Conservation (phyloP, 306 rosid genomes). For the Dryas octopetala region DNA sequence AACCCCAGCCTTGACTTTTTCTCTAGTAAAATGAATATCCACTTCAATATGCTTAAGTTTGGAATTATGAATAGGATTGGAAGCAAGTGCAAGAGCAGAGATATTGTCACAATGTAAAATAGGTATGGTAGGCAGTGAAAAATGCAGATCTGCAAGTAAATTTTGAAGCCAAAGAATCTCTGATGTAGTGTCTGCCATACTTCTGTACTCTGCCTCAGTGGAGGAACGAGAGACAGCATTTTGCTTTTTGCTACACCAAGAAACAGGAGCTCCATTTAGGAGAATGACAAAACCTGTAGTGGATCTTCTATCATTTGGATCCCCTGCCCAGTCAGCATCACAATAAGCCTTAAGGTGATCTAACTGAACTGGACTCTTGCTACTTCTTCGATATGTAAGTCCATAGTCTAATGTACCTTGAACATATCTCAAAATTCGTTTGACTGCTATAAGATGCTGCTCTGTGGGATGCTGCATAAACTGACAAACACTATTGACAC, state of each 20-base stretch:
- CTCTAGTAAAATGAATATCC: no score
- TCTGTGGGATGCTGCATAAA: not conserved
- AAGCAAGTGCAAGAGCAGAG: not conserved
- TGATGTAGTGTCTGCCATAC: not conserved
- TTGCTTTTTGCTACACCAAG: not conserved
- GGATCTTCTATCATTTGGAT: not conserved
- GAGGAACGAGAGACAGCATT: not conserved
- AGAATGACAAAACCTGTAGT: not conserved
- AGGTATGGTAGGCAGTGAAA: not conserved
- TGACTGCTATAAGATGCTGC: not conserved
- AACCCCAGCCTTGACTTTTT: no score
- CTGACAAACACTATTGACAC: not conserved
- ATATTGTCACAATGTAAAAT: not conserved
- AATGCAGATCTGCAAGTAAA: not conserved
- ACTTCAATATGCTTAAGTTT: not conserved
- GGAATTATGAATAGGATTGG: not conserved
- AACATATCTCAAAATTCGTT: no score
- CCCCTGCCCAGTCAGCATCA: not conserved
- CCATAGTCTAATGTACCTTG: not conserved
- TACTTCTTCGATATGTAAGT: no score
- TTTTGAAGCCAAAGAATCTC: not conserved
- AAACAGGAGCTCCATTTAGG: not conserved
- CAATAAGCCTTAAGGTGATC: not conserved
- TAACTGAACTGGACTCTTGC: no score
- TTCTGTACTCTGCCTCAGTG: no score